phyloP scores from a whole-genome alignment of 2,329 filamentous ascomycete genomes.

The Pseudogymnoascus destructans region DNA sequence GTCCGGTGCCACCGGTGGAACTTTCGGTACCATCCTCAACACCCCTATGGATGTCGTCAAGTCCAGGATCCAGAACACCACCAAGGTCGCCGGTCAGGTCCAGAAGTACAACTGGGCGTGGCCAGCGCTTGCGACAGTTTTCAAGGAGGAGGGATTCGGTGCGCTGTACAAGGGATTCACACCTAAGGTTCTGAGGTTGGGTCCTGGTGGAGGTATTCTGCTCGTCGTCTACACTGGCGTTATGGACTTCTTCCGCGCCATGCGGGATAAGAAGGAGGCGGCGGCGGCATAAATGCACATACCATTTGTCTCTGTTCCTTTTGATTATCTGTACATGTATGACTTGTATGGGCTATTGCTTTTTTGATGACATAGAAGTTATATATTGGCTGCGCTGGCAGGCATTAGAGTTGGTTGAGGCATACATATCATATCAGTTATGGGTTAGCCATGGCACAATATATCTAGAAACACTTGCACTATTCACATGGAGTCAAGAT shows the following conservation, averaged over 20 bases:
- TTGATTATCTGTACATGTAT: neutral
- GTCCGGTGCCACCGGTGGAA: constrained; percentile 79
- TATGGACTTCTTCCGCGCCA: constrained; percentile 82
- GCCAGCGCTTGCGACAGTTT: constrained; percentile 71
- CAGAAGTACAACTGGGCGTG: constrained; percentile 99
- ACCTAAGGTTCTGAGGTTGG: constrained; percentile 76
- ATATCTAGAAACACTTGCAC: neutral
- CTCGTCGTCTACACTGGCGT: constrained; percentile 78
- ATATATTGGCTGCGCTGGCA: neutral
- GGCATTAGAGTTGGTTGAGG: neutral
- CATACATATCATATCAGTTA: neutral
- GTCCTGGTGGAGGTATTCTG: constrained; percentile 53
- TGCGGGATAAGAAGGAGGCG: constrained; percentile 22
- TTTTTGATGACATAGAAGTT: constrained; percentile 8
- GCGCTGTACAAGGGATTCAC: constrained; percentile 97
- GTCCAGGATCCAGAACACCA: constrained; percentile 90
- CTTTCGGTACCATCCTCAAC: constrained; percentile 81
- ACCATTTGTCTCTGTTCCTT: neutral
- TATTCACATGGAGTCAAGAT: neutral
- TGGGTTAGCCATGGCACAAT: constrained; percentile 1
- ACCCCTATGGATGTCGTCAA: constrained; percentile 97
- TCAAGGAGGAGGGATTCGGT: constrained; percentile 81
- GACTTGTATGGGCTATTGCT: neutral
- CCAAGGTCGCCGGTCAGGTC: constrained; percentile 63
- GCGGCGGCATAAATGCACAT: neutral